Percentiles rank a stretch among this genome's conserved stretches.
Conservation (phyloP, 495 filamentous ascomycete species). For the Talaromyces nanjingensis region DNA sequence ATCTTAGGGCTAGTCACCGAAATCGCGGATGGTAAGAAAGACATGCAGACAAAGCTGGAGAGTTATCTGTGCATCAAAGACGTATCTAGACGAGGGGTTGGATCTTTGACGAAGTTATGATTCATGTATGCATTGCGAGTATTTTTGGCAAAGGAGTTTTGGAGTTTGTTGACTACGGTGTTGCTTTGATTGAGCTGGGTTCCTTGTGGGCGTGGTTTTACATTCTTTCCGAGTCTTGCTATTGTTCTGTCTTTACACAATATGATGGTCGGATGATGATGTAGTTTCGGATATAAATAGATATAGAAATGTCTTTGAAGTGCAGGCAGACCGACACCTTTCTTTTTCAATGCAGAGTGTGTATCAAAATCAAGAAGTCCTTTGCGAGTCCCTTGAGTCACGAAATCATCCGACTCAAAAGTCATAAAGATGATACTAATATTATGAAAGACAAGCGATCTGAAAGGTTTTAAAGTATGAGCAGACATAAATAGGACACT, state of each 20-base stretch:
- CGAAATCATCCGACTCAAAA: background rate
- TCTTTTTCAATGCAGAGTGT: too few relatives aligned
- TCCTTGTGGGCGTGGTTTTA: background rate
- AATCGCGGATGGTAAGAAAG: background rate
- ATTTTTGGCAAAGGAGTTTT: background rate
- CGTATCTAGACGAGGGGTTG: background rate
- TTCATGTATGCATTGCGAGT: background rate
- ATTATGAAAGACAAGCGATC: background rate
- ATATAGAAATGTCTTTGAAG: background rate
- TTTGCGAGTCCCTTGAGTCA: background rate
- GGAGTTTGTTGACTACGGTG: background rate
- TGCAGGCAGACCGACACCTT: too few relatives aligned
- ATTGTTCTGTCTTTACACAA: background rate
- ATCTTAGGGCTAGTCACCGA: constrained; percentile 13
- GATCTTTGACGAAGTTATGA: constrained; percentile 1
- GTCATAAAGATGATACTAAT: background rate
- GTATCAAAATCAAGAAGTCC: too few relatives aligned
- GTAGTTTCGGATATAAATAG: background rate
- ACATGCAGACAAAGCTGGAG: background rate
- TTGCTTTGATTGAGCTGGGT: background rate
- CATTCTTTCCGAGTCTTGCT: background rate
- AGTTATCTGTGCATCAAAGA: background rate
- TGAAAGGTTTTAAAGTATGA: background rate
- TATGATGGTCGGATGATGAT: background rate
- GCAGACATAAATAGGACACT: background rate